Evolutionary conservation across 176 grass and related monocot species (phyloP).

Genomic region (Eragrostis nindensis): DNA sequence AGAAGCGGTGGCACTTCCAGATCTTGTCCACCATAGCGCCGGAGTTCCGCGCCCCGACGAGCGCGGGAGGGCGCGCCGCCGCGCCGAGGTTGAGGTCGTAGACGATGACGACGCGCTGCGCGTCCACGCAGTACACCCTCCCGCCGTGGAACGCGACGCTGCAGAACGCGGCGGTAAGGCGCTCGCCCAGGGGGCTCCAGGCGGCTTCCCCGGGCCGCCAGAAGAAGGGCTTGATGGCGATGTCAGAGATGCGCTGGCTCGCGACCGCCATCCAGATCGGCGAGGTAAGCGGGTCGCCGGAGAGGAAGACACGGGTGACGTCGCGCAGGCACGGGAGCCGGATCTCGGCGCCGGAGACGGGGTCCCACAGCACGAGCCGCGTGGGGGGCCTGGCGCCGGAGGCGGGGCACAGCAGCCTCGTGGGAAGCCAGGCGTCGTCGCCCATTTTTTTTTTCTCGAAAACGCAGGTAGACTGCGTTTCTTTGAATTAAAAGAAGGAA

Average conservation of each 20-base stretch:
- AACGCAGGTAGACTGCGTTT: too few relatives aligned
- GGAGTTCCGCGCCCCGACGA: too few relatives aligned
- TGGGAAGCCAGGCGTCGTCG: too few relatives aligned
- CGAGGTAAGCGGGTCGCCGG: neutral
- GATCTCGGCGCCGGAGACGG: neutral
- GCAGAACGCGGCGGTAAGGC: accelerated
- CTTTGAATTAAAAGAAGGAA: too few relatives aligned
- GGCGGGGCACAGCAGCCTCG: too few relatives aligned
- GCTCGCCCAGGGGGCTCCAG: neutral
- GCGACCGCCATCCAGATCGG: neutral
- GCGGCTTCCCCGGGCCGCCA: neutral
- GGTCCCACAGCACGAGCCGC: neutral
- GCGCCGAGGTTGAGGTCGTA: neutral
- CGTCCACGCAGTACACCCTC: neutral
- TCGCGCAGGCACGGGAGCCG: neutral
- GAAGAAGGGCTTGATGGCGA: neutral
- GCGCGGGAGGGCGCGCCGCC: too few relatives aligned
- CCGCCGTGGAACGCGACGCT: neutral
- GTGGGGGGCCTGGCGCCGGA: neutral
- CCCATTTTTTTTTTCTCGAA: too few relatives aligned
- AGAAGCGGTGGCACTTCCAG: too few relatives aligned
- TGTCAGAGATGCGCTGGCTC: neutral
- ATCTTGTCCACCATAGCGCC: too few relatives aligned
- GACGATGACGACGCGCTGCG: neutral
- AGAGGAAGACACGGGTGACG: neutral